Conservation (phyloP, 805 yeast genomes). For the Wickerhamomyces chambardii region DNA sequence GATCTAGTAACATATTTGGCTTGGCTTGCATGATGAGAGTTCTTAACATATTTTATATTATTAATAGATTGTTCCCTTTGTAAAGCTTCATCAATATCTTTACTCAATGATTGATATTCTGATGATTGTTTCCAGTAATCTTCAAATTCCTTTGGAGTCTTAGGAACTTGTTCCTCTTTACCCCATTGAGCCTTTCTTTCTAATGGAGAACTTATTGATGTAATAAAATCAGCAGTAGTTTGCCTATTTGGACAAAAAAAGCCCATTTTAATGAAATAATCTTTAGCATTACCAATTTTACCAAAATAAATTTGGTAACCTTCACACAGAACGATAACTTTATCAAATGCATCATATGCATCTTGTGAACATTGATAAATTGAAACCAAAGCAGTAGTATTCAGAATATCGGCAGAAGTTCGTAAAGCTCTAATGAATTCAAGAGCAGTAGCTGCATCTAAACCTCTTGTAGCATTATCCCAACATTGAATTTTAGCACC, state of each 20-base stretch:
- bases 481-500: conserved; percentile 40
- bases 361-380: conserved; percentile 46
- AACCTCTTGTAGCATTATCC: conserved; percentile 54
- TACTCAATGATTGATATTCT: conserved; percentile 26
- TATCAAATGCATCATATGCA: conserved; percentile 41
- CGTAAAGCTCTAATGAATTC: conserved; percentile 43
- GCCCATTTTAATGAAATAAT: conserved; percentile 41
- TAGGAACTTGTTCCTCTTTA: conserved; percentile 36
- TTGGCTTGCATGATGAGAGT: conserved; percentile 42
- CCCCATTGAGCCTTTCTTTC: conserved; percentile 35
- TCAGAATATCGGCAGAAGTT: conserved; percentile 35
- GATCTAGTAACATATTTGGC: conserved; percentile 32
- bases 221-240: conserved; percentile 47
- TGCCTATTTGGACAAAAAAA: conserved; percentile 42
- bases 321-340: conserved; percentile 38
- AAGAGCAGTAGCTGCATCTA: conserved; percentile 50
- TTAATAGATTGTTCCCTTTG: background rate
- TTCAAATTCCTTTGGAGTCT: conserved; percentile 38
- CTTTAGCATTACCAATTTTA: conserved; percentile 28
- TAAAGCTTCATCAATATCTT: conserved; percentile 30
- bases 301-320: conserved; percentile 48
- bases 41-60: conserved; percentile 15
- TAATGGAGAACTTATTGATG: conserved; percentile 41
- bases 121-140: conserved; percentile 36
- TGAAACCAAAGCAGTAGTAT: conserved; percentile 44